phyloP scores from a whole-genome alignment of 768 basidiomycete species.

The Lactarius sanguifluus region DNA sequence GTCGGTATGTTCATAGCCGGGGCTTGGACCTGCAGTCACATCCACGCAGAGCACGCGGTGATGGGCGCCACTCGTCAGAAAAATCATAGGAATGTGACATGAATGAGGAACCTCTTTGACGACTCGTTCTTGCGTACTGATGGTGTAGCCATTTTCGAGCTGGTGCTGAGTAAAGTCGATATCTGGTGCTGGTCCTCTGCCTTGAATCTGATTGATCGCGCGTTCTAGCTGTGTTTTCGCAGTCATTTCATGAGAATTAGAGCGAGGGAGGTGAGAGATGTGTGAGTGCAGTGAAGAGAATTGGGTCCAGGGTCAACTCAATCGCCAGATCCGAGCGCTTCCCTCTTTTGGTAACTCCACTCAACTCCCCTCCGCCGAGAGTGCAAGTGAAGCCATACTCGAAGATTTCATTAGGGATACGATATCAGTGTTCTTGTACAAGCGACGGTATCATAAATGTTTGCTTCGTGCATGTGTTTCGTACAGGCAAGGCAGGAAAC shows the following conservation, averaged over 20 bases:
- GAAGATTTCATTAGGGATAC: too few species aligned
- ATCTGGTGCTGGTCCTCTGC: constrained; percentile 51
- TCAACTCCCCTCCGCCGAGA: background rate
- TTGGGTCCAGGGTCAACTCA: constrained; percentile 1
- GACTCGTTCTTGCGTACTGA: constrained; percentile 93
- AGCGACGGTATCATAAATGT: constrained; percentile 45
- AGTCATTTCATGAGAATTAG: constrained; percentile 21
- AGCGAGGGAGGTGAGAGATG: background rate
- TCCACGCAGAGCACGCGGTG: constrained; percentile 7
- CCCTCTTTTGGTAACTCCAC: background rate
- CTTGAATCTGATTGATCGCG: constrained; percentile 64
- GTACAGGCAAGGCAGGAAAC: constrained; percentile 66
- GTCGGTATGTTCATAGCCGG: constrained; percentile 93
- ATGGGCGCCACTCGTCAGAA: constrained; percentile 2
- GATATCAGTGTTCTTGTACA: constrained; percentile 31
- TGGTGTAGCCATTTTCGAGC: constrained; percentile 87
- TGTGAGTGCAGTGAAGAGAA: background rate
- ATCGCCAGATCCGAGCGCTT: constrained; percentile 15
- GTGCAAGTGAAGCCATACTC: too few species aligned
- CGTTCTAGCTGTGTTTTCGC: constrained; percentile 54
- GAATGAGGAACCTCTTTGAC: constrained; percentile 79
- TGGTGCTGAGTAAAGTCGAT: constrained; percentile 92
- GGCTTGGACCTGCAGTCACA: constrained; percentile 78
- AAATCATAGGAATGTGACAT: background rate
- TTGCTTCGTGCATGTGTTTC: constrained; percentile 91